Percentiles rank a stretch among this genome's conserved stretches.
Conservation (phyloP, 148 eudicot species). For the Rhododendron ovatum region DNA sequence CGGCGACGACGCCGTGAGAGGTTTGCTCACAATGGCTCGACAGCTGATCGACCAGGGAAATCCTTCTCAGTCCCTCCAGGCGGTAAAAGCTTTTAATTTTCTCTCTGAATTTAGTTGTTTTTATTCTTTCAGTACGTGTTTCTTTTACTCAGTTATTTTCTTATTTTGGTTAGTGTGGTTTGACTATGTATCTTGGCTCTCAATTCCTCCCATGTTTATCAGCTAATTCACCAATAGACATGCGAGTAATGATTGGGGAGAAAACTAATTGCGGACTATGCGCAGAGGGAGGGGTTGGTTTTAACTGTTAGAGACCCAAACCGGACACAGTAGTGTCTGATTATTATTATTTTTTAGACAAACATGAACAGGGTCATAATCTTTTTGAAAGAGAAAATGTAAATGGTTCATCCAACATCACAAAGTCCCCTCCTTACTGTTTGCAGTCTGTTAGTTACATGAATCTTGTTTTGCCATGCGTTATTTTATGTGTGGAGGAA, state of each 20-base stretch:
- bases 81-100: slow-evolving; percentile 29
- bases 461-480: background rate
- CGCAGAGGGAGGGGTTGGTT: background rate
- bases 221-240: background rate
- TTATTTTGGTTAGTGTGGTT: background rate
- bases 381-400: background rate
- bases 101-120: background rate
- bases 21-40: slow-evolving; percentile 53
- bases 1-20: slow-evolving; percentile 31
- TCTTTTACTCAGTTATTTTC: background rate
- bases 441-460: background rate
- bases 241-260: background rate
- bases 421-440: background rate
- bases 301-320: background rate
- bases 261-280: background rate
- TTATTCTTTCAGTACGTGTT: background rate
- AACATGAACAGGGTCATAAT: background rate
- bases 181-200: background rate
- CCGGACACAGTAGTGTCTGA: background rate
- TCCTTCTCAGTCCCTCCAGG: slow-evolving; percentile 83
- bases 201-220: background rate
- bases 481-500: background rate
- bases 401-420: background rate
- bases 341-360: background rate
- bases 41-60: slow-evolving; percentile 68